Percentiles rank a stretch among this genome's conserved stretches.
Evolutionary conservation across 805 yeast species (phyloP).

Genomic region (Lachancea dasiensis): DNA sequence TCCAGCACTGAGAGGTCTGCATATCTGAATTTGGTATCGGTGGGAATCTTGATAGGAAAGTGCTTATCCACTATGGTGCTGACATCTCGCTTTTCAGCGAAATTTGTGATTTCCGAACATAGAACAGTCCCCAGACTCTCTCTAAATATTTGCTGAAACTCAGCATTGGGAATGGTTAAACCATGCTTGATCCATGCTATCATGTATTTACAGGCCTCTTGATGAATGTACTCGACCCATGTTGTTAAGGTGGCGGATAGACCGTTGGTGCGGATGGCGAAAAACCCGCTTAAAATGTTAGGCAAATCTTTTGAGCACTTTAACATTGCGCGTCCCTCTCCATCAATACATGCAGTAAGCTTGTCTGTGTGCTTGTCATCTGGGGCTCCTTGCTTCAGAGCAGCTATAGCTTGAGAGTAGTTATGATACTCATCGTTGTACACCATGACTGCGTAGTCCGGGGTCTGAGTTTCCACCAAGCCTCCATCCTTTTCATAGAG

Average conservation of each 20-base stretch:
- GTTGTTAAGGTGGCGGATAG: conserved; percentile 51
- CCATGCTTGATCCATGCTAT: conserved; percentile 48
- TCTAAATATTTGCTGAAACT: conserved; percentile 38
- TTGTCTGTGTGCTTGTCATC: conserved; percentile 31
- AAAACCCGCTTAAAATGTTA: conserved; percentile 32
- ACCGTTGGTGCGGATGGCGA: conserved; percentile 41
- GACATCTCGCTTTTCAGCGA: conserved; percentile 20
- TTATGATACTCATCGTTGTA: conserved; percentile 79
- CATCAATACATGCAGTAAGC: conserved; percentile 41
- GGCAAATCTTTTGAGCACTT: conserved; percentile 29
- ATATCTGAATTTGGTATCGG: conserved; percentile 19
- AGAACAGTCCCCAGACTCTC: conserved; percentile 40
- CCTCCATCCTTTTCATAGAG: neutral
- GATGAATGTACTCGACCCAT: conserved; percentile 46
- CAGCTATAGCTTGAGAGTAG: conserved; percentile 46
- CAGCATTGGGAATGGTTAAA: conserved; percentile 33
- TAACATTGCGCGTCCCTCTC: conserved; percentile 46
- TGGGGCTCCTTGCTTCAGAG: conserved; percentile 38
- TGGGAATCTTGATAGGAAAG: conserved; percentile 17
- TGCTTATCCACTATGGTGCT: conserved; percentile 21
- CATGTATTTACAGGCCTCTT: conserved; percentile 40
- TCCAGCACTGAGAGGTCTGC: conserved; percentile 32
- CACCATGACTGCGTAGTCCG: conserved; percentile 46
- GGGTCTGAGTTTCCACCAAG: neutral
- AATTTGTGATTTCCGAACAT: conserved; percentile 24